Evolutionary conservation across 257 asterid species (phyloP), one percentile per base, ranked within the genome.

Genomic region (Solanum boliviense): DNA sequence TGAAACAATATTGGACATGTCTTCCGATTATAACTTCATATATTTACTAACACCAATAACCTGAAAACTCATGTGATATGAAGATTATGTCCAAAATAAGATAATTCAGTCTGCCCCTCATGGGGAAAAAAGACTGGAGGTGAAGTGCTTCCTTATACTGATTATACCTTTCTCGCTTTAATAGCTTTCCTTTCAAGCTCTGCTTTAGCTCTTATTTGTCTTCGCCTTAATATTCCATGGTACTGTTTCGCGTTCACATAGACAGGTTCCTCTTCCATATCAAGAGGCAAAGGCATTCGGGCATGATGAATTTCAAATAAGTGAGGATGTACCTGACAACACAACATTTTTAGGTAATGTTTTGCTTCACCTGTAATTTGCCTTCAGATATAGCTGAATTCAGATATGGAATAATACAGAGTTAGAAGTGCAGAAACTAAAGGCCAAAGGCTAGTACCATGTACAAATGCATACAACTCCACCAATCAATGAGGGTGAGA

Each of bases 261-360:
- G 44, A 95, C 96, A 71, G 98, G 98, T 86, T 93, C 98, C 88
- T 94, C 98, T 91, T 95, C 96, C 98, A 93, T 93, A 82, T 91
- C 94, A 87, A 93, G 92, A 88, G 94, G 98, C 92, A 95, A 92
- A 58, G 98, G 96, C 96, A 94, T 93, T 91, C 98, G 92, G 70
- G 92, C 89, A 71, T 93, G 94, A 88, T 92, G 94, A 87, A 91
- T 88, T 87, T 97, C 96, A 71, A 92, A 86, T 89, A 93, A 86
- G 87, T 93, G 94, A 85, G 95, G 95, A 87, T 90, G 94, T 84
- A 95, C 93, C 98, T 95, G 89, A 76, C 81, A 88, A 65, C 31
- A 35, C 83, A 20, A 38, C 34, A 73, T 86, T 70, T 52, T 48
- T 75, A 73, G 60, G 62, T 73, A 73, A 72, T 9, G 35, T 48